Base-by-base conservation (phyloP, 169 alveolate species). In the Plasmodium vivax region DNA sequence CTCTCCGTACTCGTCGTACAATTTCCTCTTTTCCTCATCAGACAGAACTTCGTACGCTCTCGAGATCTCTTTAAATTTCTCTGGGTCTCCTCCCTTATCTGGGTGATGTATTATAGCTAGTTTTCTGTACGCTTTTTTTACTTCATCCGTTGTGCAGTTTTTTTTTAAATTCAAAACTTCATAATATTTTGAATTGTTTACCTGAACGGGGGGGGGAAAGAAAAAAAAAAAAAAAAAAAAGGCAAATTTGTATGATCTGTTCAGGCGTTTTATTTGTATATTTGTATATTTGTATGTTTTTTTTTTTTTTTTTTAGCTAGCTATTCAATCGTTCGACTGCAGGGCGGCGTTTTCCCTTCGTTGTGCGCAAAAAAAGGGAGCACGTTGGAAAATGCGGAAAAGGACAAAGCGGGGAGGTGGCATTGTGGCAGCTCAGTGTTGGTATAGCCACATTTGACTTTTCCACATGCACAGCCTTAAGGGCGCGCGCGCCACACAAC, bases 1-100 rank as follows among this genome's bases (percentile, higher is more conserved):
- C 96, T 99, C 99, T 3, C 99, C 99, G 84, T 97, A 96, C 71
- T 98, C 99, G 93, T 99, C 99, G 94, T 99, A 99, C 19, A 99
- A 93, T 79, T 98, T 97, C 83, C 99, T 97, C 96, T 99, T 99
- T 95, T 98, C 99, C 30, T 99, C 99, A 92, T 99, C 99, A 23
- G 99, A 95, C 75, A 99, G 96, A 32, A 98, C 98, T 96, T 99
- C 99, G 92, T 99, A 98, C 45, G 99, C 99, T 82, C 98, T 97
- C 54, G 99, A 96, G 72, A 99, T 96, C 93, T 99, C 99, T 93
- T 98, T 97, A 97, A 99, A 99, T 96, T 97, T 98, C 95, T 98
- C 99, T 8, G 99, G 99, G 96, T 98, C 99, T 51, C 99, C 99
- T 23, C 99, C 99, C 96, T 99, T 99, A 96, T 99, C 99, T 23